phyloP scores from a whole-genome alignment of 805 yeast species.

The Pichia nanzhaoensis region DNA sequence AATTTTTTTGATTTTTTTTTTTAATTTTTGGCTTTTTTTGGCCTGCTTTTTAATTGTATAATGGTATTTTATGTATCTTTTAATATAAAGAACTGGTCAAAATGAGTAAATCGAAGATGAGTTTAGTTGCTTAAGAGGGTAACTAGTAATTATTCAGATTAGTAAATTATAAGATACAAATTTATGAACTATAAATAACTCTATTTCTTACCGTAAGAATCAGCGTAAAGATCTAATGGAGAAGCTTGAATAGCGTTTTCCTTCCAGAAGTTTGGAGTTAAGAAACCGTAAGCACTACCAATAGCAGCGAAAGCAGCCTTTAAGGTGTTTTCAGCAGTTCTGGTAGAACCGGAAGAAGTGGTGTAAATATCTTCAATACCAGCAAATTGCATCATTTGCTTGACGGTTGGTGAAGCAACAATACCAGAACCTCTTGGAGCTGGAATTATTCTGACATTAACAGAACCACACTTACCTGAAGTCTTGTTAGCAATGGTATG shows the following conservation, averaged over 20 bases:
- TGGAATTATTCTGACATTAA: constrained; percentile 95
- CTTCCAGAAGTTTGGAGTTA: constrained; percentile 99
- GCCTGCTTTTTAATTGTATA: no score
- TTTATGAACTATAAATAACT: constrained; percentile 14
- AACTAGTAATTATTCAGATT: not conserved
- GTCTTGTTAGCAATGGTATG: constrained; percentile 97
- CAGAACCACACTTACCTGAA: constrained; percentile 99
- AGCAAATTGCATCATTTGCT: constrained; percentile 97
- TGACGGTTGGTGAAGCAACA: constrained; percentile 99
- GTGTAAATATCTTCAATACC: constrained; percentile 99
- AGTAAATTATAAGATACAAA: not conserved
- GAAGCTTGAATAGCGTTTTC: constrained; percentile 77
- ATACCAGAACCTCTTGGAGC: constrained; percentile 99
- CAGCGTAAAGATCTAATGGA: constrained; percentile 93
- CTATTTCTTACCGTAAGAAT: constrained; percentile 75
- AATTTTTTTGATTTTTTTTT: not conserved
- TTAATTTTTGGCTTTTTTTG: no score
- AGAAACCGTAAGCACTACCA: constrained; percentile 99
- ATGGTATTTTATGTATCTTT: no score
- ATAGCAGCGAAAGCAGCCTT: constrained; percentile 99
- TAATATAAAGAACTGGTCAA: no score
- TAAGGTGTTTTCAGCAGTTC: constrained; percentile 99
- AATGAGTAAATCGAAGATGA: no score
- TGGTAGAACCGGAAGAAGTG: constrained; percentile 97
- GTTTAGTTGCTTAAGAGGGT: no score